phyloP scores from a whole-genome alignment of 1,284 basidiomycete genomes.

The Ceratobasidium sp. region DNA sequence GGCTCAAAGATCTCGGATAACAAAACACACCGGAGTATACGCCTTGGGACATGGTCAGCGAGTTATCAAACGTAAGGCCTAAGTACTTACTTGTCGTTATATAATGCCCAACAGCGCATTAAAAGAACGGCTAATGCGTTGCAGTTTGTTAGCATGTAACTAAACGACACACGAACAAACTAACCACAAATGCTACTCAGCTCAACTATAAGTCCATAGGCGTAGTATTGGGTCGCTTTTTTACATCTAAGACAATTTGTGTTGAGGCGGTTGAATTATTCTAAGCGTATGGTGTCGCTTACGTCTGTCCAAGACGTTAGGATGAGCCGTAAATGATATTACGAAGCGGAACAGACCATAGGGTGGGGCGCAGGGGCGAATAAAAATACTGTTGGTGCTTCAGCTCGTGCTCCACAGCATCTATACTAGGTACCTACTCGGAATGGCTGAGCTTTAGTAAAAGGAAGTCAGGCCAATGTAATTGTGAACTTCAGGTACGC shows the following conservation, averaged over 20 bases:
- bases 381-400: background rate
- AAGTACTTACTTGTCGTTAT: background rate
- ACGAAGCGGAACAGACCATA: background rate
- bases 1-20: too few relatives aligned
- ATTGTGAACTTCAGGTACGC: background rate
- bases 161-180: too few relatives aligned
- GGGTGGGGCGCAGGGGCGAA: background rate
- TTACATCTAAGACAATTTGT: background rate
- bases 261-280: too few relatives aligned
- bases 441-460: background rate
- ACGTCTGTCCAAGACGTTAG: too few relatives aligned
- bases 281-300: background rate
- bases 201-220: slow-evolving; percentile 1
- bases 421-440: background rate
- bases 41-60: background rate
- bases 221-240: background rate
- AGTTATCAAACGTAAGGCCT: too few relatives aligned
- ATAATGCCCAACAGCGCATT: slow-evolving; percentile 15
- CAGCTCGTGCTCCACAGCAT: too few relatives aligned
- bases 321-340: background rate
- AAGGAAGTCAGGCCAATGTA: background rate
- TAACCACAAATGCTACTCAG: slow-evolving; percentile 3
- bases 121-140: background rate
- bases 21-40: slow-evolving; percentile 8
- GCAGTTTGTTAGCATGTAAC: background rate